phyloP scores from a whole-genome alignment of 768 basidiomycete genomes.

The Flagelloscypha sp. region DNA sequence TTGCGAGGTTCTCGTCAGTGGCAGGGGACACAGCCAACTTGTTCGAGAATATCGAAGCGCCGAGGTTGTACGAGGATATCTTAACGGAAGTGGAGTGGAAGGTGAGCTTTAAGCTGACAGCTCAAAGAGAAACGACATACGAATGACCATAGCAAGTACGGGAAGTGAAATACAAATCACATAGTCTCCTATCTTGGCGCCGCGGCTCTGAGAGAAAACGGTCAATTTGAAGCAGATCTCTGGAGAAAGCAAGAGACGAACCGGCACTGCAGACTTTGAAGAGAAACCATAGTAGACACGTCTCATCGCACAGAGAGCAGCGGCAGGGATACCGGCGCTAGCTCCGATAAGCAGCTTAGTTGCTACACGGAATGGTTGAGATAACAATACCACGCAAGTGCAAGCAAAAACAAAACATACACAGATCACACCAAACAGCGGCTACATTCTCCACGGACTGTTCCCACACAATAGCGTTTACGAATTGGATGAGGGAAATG shows the following conservation, averaged over 20 bases:
- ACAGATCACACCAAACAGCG: constrained; percentile 50
- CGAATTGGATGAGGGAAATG: constrained; percentile 18
- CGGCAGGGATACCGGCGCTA: constrained; percentile 34
- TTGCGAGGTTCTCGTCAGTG: constrained; percentile 15
- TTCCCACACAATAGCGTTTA: constrained; percentile 32
- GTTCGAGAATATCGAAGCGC: constrained; percentile 25
- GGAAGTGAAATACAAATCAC: constrained; percentile 25
- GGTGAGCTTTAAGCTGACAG: too few relatives aligned
- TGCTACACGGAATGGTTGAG: constrained; percentile 20
- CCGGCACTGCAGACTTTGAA: not conserved
- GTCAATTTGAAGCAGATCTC: too few relatives aligned
- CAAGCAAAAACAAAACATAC: constrained; percentile 23
- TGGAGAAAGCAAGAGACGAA: not conserved
- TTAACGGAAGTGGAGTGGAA: constrained; percentile 3
- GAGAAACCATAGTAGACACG: constrained; percentile 39
- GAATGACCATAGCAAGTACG: constrained; percentile 19
- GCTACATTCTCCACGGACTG: constrained; percentile 19
- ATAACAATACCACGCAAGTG: not conserved
- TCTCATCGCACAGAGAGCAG: constrained; percentile 42
- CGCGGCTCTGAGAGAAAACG: constrained; percentile 19
- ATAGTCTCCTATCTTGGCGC: constrained; percentile 18
- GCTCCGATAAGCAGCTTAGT: constrained; percentile 29
- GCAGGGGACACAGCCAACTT: constrained; percentile 23
- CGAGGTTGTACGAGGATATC: constrained; percentile 23
- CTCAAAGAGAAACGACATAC: constrained; percentile 14